Evolutionary conservation across 257 asterid genomes (phyloP), one percentile per base, ranked within the genome.

Genomic region (Solanum habrochaites): DNA sequence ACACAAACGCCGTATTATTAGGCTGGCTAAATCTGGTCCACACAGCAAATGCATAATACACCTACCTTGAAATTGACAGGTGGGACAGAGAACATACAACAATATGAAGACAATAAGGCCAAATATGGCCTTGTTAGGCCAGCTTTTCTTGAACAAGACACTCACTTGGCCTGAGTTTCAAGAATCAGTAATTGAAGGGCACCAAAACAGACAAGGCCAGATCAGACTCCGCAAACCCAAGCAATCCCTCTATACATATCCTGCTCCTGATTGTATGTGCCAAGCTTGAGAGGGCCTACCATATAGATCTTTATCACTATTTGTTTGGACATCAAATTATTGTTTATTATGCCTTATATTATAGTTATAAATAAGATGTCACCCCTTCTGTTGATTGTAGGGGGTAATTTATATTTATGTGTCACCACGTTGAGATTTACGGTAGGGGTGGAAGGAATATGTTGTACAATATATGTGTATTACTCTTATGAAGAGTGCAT

Each of bases 211-310:
- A 91, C 98, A 95, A 90, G 99, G 99, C 83, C 95, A 92, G 87
- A 89, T 95, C 91, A 88, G 96, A 87, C 86, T 91, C 78, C 96
- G 98, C 37, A 97, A 92, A 87, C 91, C 96, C 16, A 82, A 88
- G 64, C 98, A 97, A 88, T 95, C 98, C 29, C 91, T 97, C 29
- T 97, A 92, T 15, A 95, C 99, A 2, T 97, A 97, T 45, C 99
- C 99, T 43, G 98, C 98, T 43, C 98, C 98, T 2, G 98, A 97
- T 90, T 97, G 99, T 91, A 97, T 95, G 99, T 97, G 98, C 91
- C 90, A 80, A 64, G 91, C 95, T 49, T 92, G 89, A 94, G 74
- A 4, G 43, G 32, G 80, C 75, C 27, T 45, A 4, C 45, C 64
- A 18, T 62, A 27, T 37, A 66, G 67, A 37, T 40, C 64, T 40